Evolutionary conservation across 148 eudicot genomes (phyloP), one percentile per base, ranked within the genome.

Genomic region (Persicaria maculosa): DNA sequence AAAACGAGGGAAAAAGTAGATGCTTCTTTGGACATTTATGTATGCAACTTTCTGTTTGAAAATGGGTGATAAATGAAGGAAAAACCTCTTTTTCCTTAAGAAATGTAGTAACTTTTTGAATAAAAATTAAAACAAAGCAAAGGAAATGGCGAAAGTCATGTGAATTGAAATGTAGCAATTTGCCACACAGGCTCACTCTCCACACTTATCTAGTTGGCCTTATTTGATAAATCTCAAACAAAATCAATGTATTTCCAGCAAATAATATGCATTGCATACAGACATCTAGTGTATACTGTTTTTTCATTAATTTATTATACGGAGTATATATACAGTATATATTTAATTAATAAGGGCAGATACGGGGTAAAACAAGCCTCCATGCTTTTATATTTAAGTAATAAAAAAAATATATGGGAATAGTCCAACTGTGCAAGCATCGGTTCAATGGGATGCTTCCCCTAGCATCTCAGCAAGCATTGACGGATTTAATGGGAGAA

Each of bases 91-190:
- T 61, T 31, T 61, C 68, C 68, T 2, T 31, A 31, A 25, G 68
- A 61, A 31, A 10, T 25, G 44, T 61, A 61, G n/a, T n/a, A 9
- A 6, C 3, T 31, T 61, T 61, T 61, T 61, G 14, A 25, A 61
- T 61, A 31, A 22, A 31, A 22, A 61, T 20, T 8, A 59, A 22
- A 59, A 12, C 4, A 12, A 20, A 59, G 22, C 40, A 31, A 59
- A 48, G 11, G 12, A 61, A 61, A 25, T 16, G 16, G 68, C 43
- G 43, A 61, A 61, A 61, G 31, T 61, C 43, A 61, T 61, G 68
- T 61, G 68, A 61, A 61, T 44, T 61, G 68, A 61, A 61, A 31
- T 9, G 43, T 61, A 61, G 43, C 43, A 61, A 22, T 57, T 57
- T 61, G 43, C 68, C 68, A 61, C 44, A 61, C 43, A 17, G 3